Evolutionary conservation across 441 rosid genomes (phyloP).

Genomic region (Arabidopsis hybrid): DNA sequence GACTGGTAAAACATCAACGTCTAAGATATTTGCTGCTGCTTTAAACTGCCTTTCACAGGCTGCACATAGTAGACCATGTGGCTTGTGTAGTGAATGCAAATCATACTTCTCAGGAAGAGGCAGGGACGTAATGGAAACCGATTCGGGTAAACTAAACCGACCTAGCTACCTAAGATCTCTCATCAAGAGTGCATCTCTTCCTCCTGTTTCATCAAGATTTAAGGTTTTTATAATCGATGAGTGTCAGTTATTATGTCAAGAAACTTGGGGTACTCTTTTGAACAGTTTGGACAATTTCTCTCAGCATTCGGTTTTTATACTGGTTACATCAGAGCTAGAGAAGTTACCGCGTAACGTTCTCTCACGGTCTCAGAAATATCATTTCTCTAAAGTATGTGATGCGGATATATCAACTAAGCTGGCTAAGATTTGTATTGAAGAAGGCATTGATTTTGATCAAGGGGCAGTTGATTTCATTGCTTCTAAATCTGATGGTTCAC

Average conservation of each 20-base stretch:
- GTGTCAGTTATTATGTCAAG: slow-evolving; percentile 77
- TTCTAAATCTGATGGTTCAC: slow-evolving; percentile 87
- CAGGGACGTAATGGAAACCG: slow-evolving; percentile 76
- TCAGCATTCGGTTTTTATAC: slow-evolving; percentile 67
- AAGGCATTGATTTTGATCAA: slow-evolving; percentile 75
- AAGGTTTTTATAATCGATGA: slow-evolving; percentile 83
- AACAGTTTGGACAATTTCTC: slow-evolving; percentile 70
- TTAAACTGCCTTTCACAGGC: slow-evolving; percentile 77
- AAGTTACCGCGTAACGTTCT: slow-evolving; percentile 77
- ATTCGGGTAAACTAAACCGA: slow-evolving; percentile 69
- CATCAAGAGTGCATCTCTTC: slow-evolving; percentile 62
- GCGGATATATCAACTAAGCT: slow-evolving; percentile 65
- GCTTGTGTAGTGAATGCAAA: slow-evolving; percentile 78
- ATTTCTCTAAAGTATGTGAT: slow-evolving; percentile 75
- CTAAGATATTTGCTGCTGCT: slow-evolving; percentile 89
- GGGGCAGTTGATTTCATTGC: slow-evolving; percentile 84
- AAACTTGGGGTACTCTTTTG: slow-evolving; percentile 75
- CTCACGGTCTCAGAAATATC: slow-evolving; percentile 77
- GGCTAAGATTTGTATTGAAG: slow-evolving; percentile 71
- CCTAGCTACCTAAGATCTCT: slow-evolving; percentile 62
- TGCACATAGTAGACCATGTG: slow-evolving; percentile 76
- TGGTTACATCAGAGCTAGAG: slow-evolving; percentile 80
- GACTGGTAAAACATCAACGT: slow-evolving; percentile 89
- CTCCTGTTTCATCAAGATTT: slow-evolving; percentile 75
- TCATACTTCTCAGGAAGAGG: slow-evolving; percentile 68